Evolutionary conservation across 192 early-diverging fungal genomes (phyloP).

Genomic region (Helicostylum pulchrum): DNA sequence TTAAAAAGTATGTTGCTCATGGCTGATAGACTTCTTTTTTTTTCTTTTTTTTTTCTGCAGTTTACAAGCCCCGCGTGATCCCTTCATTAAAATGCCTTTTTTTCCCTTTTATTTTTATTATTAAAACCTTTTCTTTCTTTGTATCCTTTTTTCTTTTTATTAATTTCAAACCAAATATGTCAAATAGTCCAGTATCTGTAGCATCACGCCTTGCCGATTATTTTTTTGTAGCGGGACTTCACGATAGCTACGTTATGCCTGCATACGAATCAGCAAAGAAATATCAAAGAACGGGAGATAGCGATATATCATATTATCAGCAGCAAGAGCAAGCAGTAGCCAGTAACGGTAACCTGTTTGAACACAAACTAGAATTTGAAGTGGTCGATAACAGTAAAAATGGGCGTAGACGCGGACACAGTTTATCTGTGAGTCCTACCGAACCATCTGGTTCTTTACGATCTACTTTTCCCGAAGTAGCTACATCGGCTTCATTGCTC

Average conservation of each 20-base stretch:
- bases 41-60: too few species aligned
- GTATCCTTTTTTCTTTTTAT: background rate
- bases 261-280: constrained; percentile 21
- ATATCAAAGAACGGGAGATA: background rate
- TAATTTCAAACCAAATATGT: background rate
- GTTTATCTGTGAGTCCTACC: background rate
- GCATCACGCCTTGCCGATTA: constrained; percentile 31
- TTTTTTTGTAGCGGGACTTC: constrained; percentile 34
- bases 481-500: background rate
- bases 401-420: constrained; percentile 7
- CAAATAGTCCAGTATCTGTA: background rate
- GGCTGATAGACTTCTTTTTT: too few species aligned
- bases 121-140: background rate
- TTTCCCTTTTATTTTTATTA: background rate
- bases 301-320: constrained; percentile 13
- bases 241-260: constrained; percentile 22
- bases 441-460: background rate
- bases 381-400: background rate
- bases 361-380: background rate
- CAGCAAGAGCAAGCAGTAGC: constrained; percentile 14
- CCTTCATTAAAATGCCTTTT: background rate
- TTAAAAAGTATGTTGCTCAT: too few species aligned
- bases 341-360: background rate
- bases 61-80: too few species aligned
- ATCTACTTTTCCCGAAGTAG: constrained; percentile 10